Evolutionary conservation across 495 filamentous ascomycete genomes (phyloP), one percentile per base, ranked within the genome.

Genomic region (Aspergillus funiculosus): DNA sequence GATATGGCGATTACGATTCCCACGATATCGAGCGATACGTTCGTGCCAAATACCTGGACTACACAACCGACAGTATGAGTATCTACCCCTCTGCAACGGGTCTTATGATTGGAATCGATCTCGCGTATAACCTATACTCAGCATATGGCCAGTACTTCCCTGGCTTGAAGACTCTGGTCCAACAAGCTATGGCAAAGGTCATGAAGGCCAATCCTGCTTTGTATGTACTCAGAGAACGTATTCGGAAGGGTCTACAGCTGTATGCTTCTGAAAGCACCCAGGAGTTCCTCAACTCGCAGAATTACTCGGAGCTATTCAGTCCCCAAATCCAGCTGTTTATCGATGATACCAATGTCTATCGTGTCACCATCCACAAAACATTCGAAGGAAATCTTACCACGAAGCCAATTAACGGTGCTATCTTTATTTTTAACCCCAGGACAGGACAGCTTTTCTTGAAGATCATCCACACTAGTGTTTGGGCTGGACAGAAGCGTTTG

Each of bases 261-360:
- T 99, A 97, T 56, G 94, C 94, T 31, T 95, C 90, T 1, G 94
- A 99, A 70, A 96, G 88, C 72, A 99, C 95, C 75, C 94, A 97
- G 61, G 94, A 99, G 69, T 99, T 99, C 72, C 67, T 99, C 31
- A 99, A 99, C 66, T 96, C 90, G 1, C 94, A 99, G 69, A 99
- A 99, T 63, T 99, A 99, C 69, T 97, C 94, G 0, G 94, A 99
- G 62, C 76, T 99, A 26, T 99, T 99, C 77, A 97, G 91, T 67
- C 96, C 96, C 56, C 91, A 97, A 66, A 94, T 94, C 38, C 91
- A 99, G 73, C 77, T 97, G 29, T 99, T 99, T 74, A 97, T 99
- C 51, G 94, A 99, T 54, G 94, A 99, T 64, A 99, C 94, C 34
- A 99, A 99, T 55, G 94, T 97, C 43, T 99, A 99, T 59, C 92